Percentiles rank a stretch among this genome's conserved stretches.
phyloP scores from a whole-genome alignment of 129 eudicot genomes.

The Helianthus annuus region DNA sequence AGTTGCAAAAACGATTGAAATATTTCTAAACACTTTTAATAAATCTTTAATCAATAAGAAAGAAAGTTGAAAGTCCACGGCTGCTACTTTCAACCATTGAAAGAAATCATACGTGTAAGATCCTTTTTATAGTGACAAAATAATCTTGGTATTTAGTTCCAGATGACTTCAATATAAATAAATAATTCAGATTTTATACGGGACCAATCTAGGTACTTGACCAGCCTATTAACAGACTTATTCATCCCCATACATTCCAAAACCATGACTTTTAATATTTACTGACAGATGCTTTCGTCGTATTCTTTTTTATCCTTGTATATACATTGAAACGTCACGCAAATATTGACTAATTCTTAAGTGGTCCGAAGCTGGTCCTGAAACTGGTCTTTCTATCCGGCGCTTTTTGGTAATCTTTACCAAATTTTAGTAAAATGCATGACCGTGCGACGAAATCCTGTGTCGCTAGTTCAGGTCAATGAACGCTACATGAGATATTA shows the following conservation, averaged over 20 bases:
- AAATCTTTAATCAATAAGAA: too few relatives aligned
- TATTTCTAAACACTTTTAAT: too few relatives aligned
- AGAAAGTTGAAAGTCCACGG: too few relatives aligned
- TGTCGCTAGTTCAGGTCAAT: not conserved
- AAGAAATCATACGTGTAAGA: too few relatives aligned
- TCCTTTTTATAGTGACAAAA: too few relatives aligned
- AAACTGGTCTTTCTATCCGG: not conserved
- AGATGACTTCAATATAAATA: too few relatives aligned
- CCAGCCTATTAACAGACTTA: not conserved
- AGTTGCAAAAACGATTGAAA: too few relatives aligned
- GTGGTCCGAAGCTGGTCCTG: not conserved
- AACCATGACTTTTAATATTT: not conserved
- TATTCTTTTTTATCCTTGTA: not conserved
- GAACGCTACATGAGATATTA: too few relatives aligned
- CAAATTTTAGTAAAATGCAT: not conserved
- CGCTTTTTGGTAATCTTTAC: not conserved
- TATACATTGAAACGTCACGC: not conserved
- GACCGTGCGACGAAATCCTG: not conserved
- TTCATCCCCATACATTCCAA: not conserved
- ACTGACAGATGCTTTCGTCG: not conserved
- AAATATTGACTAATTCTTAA: not conserved
- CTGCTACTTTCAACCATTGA: too few relatives aligned
- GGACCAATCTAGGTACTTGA: not conserved
- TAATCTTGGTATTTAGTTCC: not conserved
- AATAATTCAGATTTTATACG: not conserved